Base-by-base conservation (phyloP, 2,329 filamentous ascomycete species). In the Lithohypha guttulata region DNA sequence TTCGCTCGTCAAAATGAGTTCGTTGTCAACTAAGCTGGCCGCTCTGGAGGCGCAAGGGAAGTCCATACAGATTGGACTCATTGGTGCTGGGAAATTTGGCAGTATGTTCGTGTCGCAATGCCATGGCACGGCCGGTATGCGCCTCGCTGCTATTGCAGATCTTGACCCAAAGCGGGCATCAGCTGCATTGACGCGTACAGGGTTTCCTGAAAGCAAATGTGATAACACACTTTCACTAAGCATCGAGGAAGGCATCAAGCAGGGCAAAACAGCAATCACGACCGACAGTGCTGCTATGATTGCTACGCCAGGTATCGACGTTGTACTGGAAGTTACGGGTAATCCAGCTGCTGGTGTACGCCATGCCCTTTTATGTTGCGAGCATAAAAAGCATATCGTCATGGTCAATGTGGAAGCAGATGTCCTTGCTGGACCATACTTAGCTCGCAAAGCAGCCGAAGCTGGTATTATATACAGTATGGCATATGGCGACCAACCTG, bases 401-500 rank as follows among this genome's bases (percentile, higher is more conserved):
- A 65, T 66, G 63, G 61, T 66, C 49, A 66, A 65, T 39, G 64
- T 65, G 19, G 63, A 67, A 50, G 63, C 61, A 18, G 61, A 68
- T 46, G 60, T 66, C 1, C 54, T 66, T 4, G 62, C 60, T 9
- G 62, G 62, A 2, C 63, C 62, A 6, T 49, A 65, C 1, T 50
- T 66, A 2, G 59, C 58, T 2, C 55, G 60, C 2, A 61, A 60
- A 43, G 63, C 64, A 1, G 53, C 58, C 34, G 64, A 66, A 47
- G 62, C 61, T 2, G 64, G 62, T 32, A 68, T 66, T 28, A 63
- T 67, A 29, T 66, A 67, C 53, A 63, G 57, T 6, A 67, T 67
- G 62, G 64, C 62, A 0, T 67, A 66, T 43, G 63, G 64, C 8
- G 63, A 65, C 40, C 61, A 66, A 45, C 63, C 64, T 0, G 63